Evolutionary conservation across 352 stramenopile genomes (phyloP).

Genomic region (Pythium insidiosum): DNA sequence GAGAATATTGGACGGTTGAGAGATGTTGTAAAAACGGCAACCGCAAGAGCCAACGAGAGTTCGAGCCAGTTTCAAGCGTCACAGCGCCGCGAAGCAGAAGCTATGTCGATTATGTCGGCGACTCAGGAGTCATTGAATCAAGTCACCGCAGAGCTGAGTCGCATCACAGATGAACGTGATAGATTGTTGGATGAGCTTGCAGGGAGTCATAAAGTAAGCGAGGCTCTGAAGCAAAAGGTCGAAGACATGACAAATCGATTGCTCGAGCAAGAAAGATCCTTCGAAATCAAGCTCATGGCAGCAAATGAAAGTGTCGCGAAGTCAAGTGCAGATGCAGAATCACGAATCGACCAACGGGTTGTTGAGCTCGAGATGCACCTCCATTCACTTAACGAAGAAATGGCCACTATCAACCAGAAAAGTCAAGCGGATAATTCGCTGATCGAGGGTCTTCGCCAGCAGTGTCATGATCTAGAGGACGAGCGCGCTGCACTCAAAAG

Average conservation of each 20-base stretch:
- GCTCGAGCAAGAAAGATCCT: too few relatives aligned
- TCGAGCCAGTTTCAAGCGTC: not conserved
- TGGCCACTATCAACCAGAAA: too few relatives aligned
- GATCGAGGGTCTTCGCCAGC: slow-evolving; percentile 10
- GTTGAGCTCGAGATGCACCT: slow-evolving; percentile 3
- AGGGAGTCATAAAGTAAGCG: not conserved
- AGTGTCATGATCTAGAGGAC: slow-evolving; percentile 22
- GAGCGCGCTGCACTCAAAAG: slow-evolving; percentile 21
- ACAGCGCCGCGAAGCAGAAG: too few relatives aligned
- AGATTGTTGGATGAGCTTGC: not conserved
- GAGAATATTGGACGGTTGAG: slow-evolving; percentile 54
- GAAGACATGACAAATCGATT: too few relatives aligned
- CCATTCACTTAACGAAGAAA: not conserved
- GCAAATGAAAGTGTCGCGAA: too few relatives aligned
- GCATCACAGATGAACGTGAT: too few relatives aligned
- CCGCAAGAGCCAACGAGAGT: slow-evolving; percentile 16
- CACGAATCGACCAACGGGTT: slow-evolving; percentile 4
- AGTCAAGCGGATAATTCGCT: slow-evolving; percentile 4
- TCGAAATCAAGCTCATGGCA: too few relatives aligned
- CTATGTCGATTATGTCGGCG: not conserved
- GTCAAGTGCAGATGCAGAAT: too few relatives aligned
- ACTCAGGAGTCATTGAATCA: not conserved
- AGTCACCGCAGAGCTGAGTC: too few relatives aligned
- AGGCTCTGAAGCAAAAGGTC: not conserved
- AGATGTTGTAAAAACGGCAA: slow-evolving; percentile 26